Evolutionary conservation across 192 early-diverging fungal species (phyloP).

Genomic region (Powellomyces hirtus): DNA sequence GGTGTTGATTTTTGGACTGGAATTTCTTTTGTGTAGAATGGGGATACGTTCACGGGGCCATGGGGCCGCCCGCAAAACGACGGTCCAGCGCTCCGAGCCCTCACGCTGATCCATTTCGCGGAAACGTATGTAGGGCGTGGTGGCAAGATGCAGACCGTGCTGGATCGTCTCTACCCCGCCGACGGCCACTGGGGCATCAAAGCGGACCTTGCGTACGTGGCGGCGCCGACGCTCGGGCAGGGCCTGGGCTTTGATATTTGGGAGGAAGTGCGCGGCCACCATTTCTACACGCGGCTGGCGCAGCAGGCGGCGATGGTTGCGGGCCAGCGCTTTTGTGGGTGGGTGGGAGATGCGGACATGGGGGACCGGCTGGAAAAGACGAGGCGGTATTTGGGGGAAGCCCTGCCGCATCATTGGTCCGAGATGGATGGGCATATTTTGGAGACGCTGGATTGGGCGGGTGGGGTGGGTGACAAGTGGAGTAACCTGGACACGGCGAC

Average conservation of each 20-base stretch:
- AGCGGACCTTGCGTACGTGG: background rate
- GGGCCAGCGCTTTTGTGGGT: constrained; percentile 36
- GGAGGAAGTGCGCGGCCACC: constrained; percentile 71
- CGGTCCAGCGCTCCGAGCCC: constrained; percentile 57
- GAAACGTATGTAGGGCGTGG: constrained; percentile 6
- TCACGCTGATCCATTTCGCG: constrained; percentile 20
- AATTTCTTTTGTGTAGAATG: no score
- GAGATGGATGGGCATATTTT: constrained; percentile 16
- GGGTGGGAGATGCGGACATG: constrained; percentile 31
- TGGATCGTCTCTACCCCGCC: constrained; percentile 27
- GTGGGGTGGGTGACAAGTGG: constrained; percentile 45
- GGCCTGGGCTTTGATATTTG: constrained; percentile 57
- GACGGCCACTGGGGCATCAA: constrained; percentile 13
- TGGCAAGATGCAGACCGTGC: background rate
- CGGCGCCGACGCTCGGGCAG: background rate
- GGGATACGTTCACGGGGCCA: constrained; percentile 36
- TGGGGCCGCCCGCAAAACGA: constrained; percentile 77
- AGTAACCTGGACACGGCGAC: constrained; percentile 60
- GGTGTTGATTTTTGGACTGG: background rate
- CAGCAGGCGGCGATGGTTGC: constrained; percentile 43
- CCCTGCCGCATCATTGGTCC: constrained; percentile 49
- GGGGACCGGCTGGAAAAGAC: constrained; percentile 20
- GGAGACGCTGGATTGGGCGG: constrained; percentile 30
- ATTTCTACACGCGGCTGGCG: constrained; percentile 69
- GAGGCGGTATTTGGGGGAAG: background rate